Evolutionary conservation across 2,329 filamentous ascomycete genomes (phyloP), one percentile per base, ranked within the genome.

Genomic region (Nannizziopsis barbatae): DNA sequence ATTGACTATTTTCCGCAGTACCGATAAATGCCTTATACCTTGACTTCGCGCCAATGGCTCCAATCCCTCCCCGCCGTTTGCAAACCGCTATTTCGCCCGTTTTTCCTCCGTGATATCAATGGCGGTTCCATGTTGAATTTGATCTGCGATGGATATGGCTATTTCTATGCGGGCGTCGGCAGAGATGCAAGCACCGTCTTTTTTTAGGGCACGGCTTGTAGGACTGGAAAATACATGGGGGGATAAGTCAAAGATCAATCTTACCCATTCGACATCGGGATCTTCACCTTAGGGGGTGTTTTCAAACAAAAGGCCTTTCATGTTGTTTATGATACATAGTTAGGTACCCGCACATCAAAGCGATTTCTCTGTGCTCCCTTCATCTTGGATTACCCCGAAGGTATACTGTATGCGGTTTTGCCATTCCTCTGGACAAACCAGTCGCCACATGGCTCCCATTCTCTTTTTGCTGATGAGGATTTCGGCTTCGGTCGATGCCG

Each of bases 11-110:
- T 37, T 17, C n/a, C 22, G 15, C 27, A 53, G 51, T 50, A 51
- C 51, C 51, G 51, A 50, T 53, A 47, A 53, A 50, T 35, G 18
- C 32, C 20, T 15, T 15, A 36, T 42, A 35, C 40, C 44, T 20
- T 8, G 5, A 9, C 44, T 39, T 39, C 44, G 32, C 33, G 46
- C 40, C 32, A 30, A 27, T 9, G 5, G 32, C 33, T 39, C 46
- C 38, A 20, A 18, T 42, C 40, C 12, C 18, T 36, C n/a, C 37
- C 38, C 32, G 18, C 30, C 45, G 38, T 37, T 35, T 6, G 27
- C 22, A 40, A 20, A 20, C 17, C 15, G 32, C 1, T 41, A 15
- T 9, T 47, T 41, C 10, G 8, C 36, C 7, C 14, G 3, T 39
- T 32, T 2, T 12, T 6, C 35, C 12, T 35, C 17, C 36, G 18